Evolutionary conservation across 2,329 filamentous ascomycete genomes (phyloP).

Genomic region (Chrysoporthe puriensis): DNA sequence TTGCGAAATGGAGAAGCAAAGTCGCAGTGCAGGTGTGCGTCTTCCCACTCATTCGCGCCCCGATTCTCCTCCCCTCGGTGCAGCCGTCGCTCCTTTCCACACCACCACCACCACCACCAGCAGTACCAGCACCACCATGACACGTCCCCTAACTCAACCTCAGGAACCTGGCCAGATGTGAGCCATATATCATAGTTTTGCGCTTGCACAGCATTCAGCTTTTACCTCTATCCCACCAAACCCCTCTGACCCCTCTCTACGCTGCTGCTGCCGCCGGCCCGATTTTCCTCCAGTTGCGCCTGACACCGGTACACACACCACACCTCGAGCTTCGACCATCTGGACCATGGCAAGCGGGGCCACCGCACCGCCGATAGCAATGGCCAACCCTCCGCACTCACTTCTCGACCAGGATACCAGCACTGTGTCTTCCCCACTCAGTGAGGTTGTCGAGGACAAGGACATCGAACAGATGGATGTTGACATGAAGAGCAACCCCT

Average conservation of each 20-base stretch:
- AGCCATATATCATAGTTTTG: constrained; percentile 16
- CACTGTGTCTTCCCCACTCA: constrained; percentile 85
- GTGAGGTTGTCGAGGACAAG: constrained; percentile 79
- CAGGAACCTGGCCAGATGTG: constrained; percentile 21
- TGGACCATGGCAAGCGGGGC: constrained; percentile 54
- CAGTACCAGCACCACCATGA: constrained; percentile 16
- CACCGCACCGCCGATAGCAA: constrained; percentile 52
- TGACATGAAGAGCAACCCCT: constrained; percentile 36
- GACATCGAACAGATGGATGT: constrained; percentile 68
- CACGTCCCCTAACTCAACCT: background rate
- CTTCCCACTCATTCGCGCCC: constrained; percentile 3
- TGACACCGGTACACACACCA: constrained; percentile 6
- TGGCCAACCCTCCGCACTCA: constrained; percentile 53
- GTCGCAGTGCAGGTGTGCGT: constrained; percentile 6
- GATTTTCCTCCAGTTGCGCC: constrained; percentile 20
- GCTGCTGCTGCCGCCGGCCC: background rate
- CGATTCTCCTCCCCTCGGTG: constrained; percentile 12
- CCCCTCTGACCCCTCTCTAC: background rate
- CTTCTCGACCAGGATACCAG: constrained; percentile 59
- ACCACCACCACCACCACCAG: constrained; percentile 17
- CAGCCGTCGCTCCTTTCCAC: constrained; percentile 13
- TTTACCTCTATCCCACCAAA: background rate
- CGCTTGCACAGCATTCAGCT: constrained; percentile 16
- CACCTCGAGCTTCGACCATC: background rate
- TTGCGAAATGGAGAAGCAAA: constrained; percentile 2